These are phyloP conservation scores for Lipomyces spencermartinsiae DNA, from an alignment of 805 yeast genomes.

Conservation along the genomic window DNA sequence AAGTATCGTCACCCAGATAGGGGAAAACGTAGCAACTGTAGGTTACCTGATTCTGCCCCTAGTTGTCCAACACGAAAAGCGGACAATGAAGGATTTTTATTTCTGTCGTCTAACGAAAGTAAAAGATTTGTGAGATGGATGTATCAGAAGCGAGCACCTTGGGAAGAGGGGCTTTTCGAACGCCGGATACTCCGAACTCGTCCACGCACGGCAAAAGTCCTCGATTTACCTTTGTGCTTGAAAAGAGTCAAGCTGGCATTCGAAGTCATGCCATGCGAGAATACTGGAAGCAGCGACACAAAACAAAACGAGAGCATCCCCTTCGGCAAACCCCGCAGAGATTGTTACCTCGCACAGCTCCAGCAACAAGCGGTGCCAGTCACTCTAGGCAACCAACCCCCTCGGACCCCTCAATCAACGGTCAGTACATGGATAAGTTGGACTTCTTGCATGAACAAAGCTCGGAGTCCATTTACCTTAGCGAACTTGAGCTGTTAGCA, in stretches of 20 bases:
- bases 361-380: neutral
- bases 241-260: neutral
- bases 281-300: neutral
- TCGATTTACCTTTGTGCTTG: neutral
- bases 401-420: neutral
- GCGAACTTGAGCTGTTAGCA: neutral
- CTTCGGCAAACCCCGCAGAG: neutral
- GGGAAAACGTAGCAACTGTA: too few relatives aligned
- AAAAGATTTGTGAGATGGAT: too few relatives aligned
- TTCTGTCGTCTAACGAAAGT: too few relatives aligned
- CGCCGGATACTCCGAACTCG: too few relatives aligned
- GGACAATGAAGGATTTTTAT: too few relatives aligned
- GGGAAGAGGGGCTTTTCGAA: too few relatives aligned
- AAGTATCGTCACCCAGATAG: too few relatives aligned
- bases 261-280: neutral
- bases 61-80: too few relatives aligned
- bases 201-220: neutral
- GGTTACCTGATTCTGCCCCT: too few relatives aligned
- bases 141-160: too few relatives aligned
- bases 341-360: neutral
- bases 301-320: neutral
- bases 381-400: neutral
- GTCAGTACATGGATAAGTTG: neutral
- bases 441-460: neutral
- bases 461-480: neutral